These are phyloP conservation scores for Lactarius deliciosus DNA, from an alignment of 768 basidiomycete species.

Conservation along the genomic window DNA sequence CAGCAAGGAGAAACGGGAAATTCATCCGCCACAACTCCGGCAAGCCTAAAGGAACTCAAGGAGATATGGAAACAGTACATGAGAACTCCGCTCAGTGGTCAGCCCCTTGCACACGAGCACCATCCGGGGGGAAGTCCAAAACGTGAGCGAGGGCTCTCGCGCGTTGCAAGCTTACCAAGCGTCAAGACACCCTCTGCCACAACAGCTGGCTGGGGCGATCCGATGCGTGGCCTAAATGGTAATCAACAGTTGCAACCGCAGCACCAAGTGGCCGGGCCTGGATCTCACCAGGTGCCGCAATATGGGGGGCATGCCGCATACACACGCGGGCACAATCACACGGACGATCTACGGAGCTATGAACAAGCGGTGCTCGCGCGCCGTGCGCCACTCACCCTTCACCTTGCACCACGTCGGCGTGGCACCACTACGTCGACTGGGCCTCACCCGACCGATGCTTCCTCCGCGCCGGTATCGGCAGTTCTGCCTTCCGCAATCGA, in stretches of 20 bases:
- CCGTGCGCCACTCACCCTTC: conserved; percentile 58
- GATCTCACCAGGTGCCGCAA: conserved; percentile 7
- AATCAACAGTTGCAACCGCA: conserved; percentile 2
- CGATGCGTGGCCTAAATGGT: conserved; percentile 20
- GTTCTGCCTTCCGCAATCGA: background rate
- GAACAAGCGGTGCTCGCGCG: conserved; percentile 75
- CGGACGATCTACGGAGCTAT: conserved; percentile 68
- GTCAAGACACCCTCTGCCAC: conserved; percentile 58
- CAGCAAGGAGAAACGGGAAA: conserved; percentile 35
- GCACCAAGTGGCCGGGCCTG: conserved; percentile 1
- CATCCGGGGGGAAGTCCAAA: conserved; percentile 31
- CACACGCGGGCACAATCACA: conserved; percentile 37
- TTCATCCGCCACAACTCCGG: conserved; percentile 38
- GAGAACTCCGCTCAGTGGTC: conserved; percentile 57
- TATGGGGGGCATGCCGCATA: conserved; percentile 9
- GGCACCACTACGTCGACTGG: conserved; percentile 27
- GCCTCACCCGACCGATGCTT: background rate
- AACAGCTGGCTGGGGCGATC: conserved; percentile 22
- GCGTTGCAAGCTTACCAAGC: conserved; percentile 69
- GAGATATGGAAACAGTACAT: conserved; percentile 78
- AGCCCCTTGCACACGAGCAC: conserved; percentile 26
- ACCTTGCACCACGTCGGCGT: conserved; percentile 47
- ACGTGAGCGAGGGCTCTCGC: conserved; percentile 43
- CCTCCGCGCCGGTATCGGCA: background rate
- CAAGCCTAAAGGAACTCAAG: conserved; percentile 48